Evolutionary conservation across 1,284 basidiomycete species (phyloP), one percentile per base, ranked within the genome.

Genomic region (Amylostereum areolatum): DNA sequence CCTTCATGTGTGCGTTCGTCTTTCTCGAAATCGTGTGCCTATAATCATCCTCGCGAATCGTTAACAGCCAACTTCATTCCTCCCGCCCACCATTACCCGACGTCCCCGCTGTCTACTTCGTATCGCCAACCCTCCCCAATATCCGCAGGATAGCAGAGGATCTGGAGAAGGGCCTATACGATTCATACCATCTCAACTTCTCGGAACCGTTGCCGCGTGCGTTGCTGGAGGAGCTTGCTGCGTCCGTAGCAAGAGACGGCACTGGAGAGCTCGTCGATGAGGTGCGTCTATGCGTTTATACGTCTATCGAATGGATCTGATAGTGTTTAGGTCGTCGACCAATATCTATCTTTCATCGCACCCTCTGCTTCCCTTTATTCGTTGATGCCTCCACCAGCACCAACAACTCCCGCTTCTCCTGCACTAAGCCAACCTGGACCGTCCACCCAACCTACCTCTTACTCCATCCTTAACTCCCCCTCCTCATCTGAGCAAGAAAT

Each of bases 51-150:
- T 40, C 29, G 48, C 50, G 37, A 43, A 33, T 52, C 27, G 42
- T 29, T 8, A 56, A 46, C 60, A 97, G 93, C 58, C 96, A 97
- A 72, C 72, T 99, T 9, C 93, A 98, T 64, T 85, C 93, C 0
- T 74, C 85, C 45, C 80, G 97, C 49, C 97, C 97, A 12, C 80
- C 94, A 9, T 70, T 99, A 35, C 82, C 90, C 2, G 97, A 99
- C 64, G 97, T 99, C 0, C 97, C 97, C 5, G 95, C 97, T 0
- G 82, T 99, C 30, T 99, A 99, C 73, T 97, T 99, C 66, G 89
- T 99, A 45, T 83, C 92, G 0, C 97, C 97, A 0, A 97, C 92
- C 0, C 72, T 91, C 8, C 72, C 76, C 47, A 99, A 98, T 64
- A 79, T 99, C 55, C 78, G 81, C 52, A 80, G 96, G 49, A 95